phyloP scores from a whole-genome alignment of 1,139 yeast species.

The Candida glucosophila region DNA sequence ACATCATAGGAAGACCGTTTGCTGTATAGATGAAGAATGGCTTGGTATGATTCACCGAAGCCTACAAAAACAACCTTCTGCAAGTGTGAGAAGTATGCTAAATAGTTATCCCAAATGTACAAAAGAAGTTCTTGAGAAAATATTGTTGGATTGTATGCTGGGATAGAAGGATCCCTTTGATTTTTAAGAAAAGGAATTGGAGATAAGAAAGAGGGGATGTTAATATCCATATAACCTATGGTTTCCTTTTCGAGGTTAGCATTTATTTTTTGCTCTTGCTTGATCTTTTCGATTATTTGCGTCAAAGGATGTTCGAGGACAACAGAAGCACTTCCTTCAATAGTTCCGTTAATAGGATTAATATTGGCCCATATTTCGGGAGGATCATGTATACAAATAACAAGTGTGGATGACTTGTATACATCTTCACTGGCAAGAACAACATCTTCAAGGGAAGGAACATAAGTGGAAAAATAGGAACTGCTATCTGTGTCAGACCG shows the following conservation, averaged over 20 bases:
- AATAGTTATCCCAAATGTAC: conserved; percentile 86
- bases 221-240: conserved; percentile 78
- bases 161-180: conserved; percentile 3
- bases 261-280: conserved; percentile 22
- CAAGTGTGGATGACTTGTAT: conserved; percentile 51
- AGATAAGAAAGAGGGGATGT: conserved; percentile 49
- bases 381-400: conserved; percentile 80
- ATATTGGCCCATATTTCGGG: conserved; percentile 89
- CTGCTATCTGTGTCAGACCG: conserved; percentile 13
- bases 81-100: conserved; percentile 62
- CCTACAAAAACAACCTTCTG: conserved; percentile 75
- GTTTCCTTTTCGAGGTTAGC: conserved; percentile 48
- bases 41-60: conserved; percentile 82
- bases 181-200: conserved; percentile 17
- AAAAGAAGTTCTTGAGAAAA: conserved; percentile 71
- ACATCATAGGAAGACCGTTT: conserved; percentile 58
- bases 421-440: conserved; percentile 72
- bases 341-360: conserved; percentile 71
- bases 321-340: conserved; percentile 66
- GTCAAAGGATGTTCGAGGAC: conserved; percentile 40
- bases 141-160: conserved; percentile 48
- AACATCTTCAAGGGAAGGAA: conserved; percentile 53
- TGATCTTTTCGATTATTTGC: conserved; percentile 27
- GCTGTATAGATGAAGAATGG: conserved; percentile 80
- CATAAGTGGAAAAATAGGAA: conserved; percentile 31